These are phyloP conservation scores for Dunaliella sp. DNA, from an alignment of 139 green algal genomes.

Conservation along the genomic window DNA sequence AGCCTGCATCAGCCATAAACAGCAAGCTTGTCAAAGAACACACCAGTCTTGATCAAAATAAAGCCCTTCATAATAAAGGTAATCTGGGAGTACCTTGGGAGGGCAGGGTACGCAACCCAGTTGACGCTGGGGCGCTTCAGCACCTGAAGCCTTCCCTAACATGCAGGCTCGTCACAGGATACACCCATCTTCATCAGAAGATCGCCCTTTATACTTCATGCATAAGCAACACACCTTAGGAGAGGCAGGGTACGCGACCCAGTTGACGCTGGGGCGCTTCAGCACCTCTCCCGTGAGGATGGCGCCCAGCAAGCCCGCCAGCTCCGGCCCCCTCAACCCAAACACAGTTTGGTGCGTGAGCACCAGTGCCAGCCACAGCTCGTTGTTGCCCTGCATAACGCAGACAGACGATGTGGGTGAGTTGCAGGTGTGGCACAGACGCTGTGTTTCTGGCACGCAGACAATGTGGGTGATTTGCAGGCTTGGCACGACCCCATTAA, in stretches of 20 bases:
- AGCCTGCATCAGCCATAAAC: slow-evolving; percentile 15
- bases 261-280: slow-evolving; percentile 21
- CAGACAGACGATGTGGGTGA: no score
- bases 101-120: slow-evolving; percentile 49
- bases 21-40: neutral
- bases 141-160: slow-evolving; percentile 41
- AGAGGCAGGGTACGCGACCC: slow-evolving; percentile 49
- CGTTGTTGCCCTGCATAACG: slow-evolving; percentile 67
- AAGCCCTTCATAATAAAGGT: no score
- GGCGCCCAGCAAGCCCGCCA: slow-evolving; percentile 60
- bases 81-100: no score
- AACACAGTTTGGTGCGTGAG: slow-evolving; percentile 62
- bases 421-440: neutral
- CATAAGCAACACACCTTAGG: no score
- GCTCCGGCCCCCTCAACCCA: slow-evolving; percentile 47
- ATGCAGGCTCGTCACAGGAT: neutral
- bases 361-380: slow-evolving; percentile 86
- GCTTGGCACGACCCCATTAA: no score
- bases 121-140: slow-evolving; percentile 24
- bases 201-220: no score
- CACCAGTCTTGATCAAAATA: no score
- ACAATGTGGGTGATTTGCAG: no score
- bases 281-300: slow-evolving; percentile 60
- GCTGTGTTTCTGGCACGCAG: no score
- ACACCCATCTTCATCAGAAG: no score